Evolutionary conservation across 2,329 filamentous ascomycete genomes (phyloP).

Genomic region (Fusarium tupiense): DNA sequence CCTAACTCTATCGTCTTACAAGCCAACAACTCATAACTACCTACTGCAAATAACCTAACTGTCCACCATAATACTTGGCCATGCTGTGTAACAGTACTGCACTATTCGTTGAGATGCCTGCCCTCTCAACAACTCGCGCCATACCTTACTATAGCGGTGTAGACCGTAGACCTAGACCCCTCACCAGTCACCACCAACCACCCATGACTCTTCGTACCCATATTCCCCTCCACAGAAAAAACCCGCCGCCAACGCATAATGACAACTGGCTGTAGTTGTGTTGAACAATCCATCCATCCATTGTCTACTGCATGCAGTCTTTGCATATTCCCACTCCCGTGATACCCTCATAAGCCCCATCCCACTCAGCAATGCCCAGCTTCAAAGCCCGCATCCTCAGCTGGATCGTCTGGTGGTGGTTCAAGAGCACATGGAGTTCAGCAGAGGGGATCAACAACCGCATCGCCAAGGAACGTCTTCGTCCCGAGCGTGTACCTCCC

Average conservation of each 20-base stretch:
- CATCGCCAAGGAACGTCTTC: conserved; percentile 40
- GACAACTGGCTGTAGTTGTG: neutral
- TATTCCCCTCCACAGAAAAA: conserved; percentile 26
- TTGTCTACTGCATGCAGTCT: conserved; percentile 4
- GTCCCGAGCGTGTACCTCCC: conserved; percentile 34
- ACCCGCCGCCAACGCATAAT: conserved; percentile 8
- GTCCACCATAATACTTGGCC: neutral
- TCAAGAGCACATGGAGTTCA: conserved; percentile 41
- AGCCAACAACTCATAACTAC: neutral
- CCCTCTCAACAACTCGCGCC: neutral
- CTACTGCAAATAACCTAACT: neutral
- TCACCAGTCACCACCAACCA: neutral
- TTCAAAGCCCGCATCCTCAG: conserved; percentile 42
- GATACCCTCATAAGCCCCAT: neutral
- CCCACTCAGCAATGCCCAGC: conserved; percentile 36
- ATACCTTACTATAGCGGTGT: conserved; percentile 10
- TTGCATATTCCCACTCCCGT: neutral
- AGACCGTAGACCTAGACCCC: conserved; percentile 18
- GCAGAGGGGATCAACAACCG: conserved; percentile 38
- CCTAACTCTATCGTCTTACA: neutral
- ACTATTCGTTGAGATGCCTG: neutral
- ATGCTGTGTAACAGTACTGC: neutral
- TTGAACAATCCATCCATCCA: neutral
- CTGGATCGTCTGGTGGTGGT: conserved; percentile 43
- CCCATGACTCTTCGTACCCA: conserved; percentile 6